A percentile compares a stretch with the other conserved stretches of the same genome.
Conservation (phyloP, 495 filamentous ascomycete species). For the Penicillium atrosanguineum region DNA sequence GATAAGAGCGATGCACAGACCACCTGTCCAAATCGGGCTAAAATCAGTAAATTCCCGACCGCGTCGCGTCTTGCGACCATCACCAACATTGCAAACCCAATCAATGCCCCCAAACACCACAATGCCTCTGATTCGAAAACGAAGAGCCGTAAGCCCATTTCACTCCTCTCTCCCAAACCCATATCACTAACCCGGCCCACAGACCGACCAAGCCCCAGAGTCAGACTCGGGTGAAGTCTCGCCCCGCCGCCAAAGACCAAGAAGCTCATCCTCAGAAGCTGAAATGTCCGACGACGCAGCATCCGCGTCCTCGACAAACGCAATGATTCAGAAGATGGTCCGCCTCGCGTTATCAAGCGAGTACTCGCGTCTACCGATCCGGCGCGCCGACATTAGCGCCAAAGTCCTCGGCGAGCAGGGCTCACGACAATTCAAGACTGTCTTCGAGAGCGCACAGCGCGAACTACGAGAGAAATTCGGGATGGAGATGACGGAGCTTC, state of each 20-base stretch:
- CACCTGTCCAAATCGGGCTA: constrained; percentile 16
- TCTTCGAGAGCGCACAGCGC: constrained; percentile 67
- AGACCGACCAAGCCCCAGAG: neutral
- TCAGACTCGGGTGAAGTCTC: neutral
- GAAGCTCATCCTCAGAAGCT: constrained; percentile 4
- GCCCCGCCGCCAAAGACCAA: constrained; percentile 2
- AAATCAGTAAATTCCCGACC: constrained; percentile 14
- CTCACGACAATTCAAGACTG: constrained; percentile 58
- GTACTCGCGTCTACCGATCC: constrained; percentile 75
- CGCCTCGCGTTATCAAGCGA: constrained; percentile 88
- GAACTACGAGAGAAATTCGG: constrained; percentile 68
- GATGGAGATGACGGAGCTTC: constrained; percentile 83
- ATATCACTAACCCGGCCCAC: neutral
- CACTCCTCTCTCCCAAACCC: neutral
- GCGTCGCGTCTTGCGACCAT: constrained; percentile 20
- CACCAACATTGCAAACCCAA: neutral
- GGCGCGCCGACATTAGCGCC: constrained; percentile 70
- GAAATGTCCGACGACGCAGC: constrained; percentile 21
- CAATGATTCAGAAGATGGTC: constrained; percentile 84
- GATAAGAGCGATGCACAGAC: constrained; percentile 26
- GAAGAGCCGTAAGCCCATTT: neutral
- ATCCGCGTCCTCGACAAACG: constrained; percentile 46
- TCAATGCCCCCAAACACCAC: neutral
- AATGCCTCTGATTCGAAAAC: neutral
- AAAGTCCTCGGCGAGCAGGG: constrained; percentile 54